phyloP scores from a whole-genome alignment of 176 grass and related monocot genomes.

The Stipa capillata region DNA sequence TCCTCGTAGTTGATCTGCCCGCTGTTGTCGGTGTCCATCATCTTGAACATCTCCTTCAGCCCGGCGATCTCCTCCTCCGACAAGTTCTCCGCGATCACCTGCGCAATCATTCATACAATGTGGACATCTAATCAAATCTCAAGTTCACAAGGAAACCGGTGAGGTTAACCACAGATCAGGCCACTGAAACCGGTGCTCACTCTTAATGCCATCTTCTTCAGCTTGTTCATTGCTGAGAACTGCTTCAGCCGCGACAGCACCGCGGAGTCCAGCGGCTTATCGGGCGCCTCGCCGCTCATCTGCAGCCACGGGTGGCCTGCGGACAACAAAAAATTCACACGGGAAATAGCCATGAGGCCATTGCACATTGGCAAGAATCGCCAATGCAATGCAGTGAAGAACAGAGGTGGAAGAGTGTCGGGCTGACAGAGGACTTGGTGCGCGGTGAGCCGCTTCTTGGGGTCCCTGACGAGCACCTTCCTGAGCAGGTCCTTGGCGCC shows the following conservation, averaged over 20 bases:
- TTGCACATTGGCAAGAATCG: background rate
- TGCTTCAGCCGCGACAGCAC: conserved; percentile 46
- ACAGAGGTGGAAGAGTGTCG: background rate
- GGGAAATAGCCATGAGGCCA: background rate
- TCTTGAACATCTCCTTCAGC: conserved; percentile 60
- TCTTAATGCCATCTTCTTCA: conserved; percentile 49
- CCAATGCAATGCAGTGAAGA: background rate
- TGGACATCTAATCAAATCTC: background rate
- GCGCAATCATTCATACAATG: background rate
- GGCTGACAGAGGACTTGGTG: conserved; percentile 42
- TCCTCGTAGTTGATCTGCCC: conserved; percentile 55
- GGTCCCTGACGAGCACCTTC: conserved; percentile 44
- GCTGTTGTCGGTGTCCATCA: conserved; percentile 56
- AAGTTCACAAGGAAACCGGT: background rate
- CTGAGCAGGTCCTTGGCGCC: conserved; percentile 43
- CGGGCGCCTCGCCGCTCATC: conserved; percentile 14
- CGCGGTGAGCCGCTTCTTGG: conserved; percentile 32
- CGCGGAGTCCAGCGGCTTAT: conserved; percentile 50
- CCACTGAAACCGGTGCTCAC: background rate
- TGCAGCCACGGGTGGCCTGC: conserved; percentile 47
- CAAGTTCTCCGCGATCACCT: conserved; percentile 53
- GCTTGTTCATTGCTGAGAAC: conserved; percentile 61
- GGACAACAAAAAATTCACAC: background rate
- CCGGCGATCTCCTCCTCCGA: conserved; percentile 53
- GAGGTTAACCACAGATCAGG: background rate